phyloP scores from a whole-genome alignment of 192 early-diverging fungal genomes.

The Dimargaris xerosporica region DNA sequence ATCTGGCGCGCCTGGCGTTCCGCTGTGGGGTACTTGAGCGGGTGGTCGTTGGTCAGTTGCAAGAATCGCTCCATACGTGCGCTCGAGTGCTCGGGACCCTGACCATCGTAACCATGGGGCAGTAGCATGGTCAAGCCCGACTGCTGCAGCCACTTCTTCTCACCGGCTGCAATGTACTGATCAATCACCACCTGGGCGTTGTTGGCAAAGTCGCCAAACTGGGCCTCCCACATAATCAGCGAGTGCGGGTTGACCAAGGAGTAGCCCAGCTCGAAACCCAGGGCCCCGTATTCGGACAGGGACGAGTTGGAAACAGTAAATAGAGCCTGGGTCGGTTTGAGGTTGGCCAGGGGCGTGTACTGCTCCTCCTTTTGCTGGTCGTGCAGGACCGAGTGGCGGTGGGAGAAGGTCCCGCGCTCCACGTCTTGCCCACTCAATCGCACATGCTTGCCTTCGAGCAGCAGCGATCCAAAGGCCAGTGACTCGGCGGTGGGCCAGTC shows the following conservation, averaged over 20 bases:
- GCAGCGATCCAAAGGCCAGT: conserved; percentile 81
- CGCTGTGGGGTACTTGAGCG: conserved; percentile 56
- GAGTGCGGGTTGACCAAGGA: conserved; percentile 88
- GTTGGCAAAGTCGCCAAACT: conserved; percentile 98
- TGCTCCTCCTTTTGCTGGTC: conserved; percentile 78
- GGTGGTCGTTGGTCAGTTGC: conserved; percentile 91
- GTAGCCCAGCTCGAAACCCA: conserved; percentile 97
- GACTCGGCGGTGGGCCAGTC: conserved; percentile 95
- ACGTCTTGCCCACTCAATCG: conserved; percentile 93
- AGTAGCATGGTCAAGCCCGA: conserved; percentile 85
- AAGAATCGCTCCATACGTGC: conserved; percentile 90
- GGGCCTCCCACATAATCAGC: conserved; percentile 93
- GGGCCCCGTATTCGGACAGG: conserved; percentile 84
- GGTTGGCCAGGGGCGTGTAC: conserved; percentile 73
- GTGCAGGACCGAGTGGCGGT: conserved; percentile 92
- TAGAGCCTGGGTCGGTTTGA: conserved; percentile 69
- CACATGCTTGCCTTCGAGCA: conserved; percentile 83
- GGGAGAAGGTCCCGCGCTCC: conserved; percentile 98
- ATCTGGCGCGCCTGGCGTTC: conserved; percentile 82
- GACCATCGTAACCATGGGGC: conserved; percentile 97
- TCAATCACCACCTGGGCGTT: conserved; percentile 95
- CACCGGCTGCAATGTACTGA: conserved; percentile 90
- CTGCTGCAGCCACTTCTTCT: conserved; percentile 97
- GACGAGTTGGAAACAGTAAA: conserved; percentile 93
- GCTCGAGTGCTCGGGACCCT: conserved; percentile 97